A percentile compares a stretch with the other conserved stretches of the same genome.
These are phyloP conservation scores for Rhynchospora tenuis DNA, from an alignment of 176 grass and related monocot species.

Conservation along the genomic window DNA sequence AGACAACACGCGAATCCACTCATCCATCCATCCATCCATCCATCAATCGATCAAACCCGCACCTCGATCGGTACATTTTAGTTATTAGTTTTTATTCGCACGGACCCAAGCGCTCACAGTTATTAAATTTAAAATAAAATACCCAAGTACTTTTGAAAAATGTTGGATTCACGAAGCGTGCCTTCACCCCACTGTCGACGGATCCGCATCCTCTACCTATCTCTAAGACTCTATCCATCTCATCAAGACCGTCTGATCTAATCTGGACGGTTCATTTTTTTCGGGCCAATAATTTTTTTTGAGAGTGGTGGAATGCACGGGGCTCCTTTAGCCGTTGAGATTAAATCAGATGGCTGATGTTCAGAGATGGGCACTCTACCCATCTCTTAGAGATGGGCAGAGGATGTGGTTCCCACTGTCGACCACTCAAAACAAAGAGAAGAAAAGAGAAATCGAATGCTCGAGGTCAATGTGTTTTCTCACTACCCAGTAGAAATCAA, in stretches of 20 bases:
- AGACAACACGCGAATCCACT: not conserved
- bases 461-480: not conserved
- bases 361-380: too few species aligned
- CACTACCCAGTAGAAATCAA: not conserved
- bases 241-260: too few species aligned
- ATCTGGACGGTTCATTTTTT: too few species aligned
- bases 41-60: slow-evolving; percentile 13
- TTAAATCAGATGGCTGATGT: too few species aligned
- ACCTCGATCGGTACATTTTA: not conserved
- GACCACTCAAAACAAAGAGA: not conserved
- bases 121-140: not conserved
- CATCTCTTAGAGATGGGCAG: too few species aligned
- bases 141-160: too few species aligned
- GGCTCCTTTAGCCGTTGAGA: too few species aligned
- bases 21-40: not conserved
- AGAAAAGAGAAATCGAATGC: not conserved
- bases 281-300: too few species aligned
- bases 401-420: not conserved
- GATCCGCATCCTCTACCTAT: too few species aligned
- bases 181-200: not conserved
- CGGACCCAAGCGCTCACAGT: not conserved
- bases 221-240: too few species aligned
- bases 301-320: too few species aligned
- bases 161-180: not conserved
- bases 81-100: slow-evolving; percentile 2